phyloP scores from a whole-genome alignment of 768 basidiomycete species.

The Xerocomus spinulosus region DNA sequence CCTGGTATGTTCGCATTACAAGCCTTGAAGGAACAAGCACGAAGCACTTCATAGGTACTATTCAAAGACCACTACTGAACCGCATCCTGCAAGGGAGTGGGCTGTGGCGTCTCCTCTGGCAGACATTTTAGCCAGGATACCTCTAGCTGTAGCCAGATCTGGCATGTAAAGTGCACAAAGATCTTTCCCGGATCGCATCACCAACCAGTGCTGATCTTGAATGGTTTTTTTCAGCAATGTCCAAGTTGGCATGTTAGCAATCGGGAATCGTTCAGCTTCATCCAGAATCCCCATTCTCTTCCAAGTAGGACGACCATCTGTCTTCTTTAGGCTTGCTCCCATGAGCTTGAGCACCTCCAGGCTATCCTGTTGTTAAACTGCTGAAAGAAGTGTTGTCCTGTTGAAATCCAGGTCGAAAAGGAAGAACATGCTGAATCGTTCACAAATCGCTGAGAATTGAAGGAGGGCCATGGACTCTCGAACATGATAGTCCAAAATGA shows the following conservation, averaged over 20 bases:
- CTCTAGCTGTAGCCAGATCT: conserved; percentile 1
- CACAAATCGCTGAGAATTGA: not conserved
- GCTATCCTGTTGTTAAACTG: conserved; percentile 2
- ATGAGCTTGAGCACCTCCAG: not conserved
- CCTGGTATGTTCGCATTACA: conserved; percentile 3
- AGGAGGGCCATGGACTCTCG: conserved; percentile 10
- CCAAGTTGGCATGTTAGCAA: conserved; percentile 1
- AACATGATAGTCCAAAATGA: conserved; percentile 10
- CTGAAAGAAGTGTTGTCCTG: not conserved
- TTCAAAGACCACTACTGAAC: not conserved
- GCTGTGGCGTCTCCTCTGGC: not conserved
- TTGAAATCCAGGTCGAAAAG: not conserved
- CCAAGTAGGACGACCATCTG: not conserved
- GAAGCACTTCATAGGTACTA: not conserved
- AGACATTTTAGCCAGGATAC: not conserved
- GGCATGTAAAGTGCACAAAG: not conserved
- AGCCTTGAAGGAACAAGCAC: not conserved
- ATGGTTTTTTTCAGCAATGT: not conserved
- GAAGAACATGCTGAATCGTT: conserved; percentile 8
- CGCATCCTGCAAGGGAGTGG: not conserved
- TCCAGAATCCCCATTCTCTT: not conserved
- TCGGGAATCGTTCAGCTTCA: not conserved
- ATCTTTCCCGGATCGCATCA: not conserved
- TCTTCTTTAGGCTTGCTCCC: not conserved
- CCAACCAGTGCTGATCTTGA: not conserved